Percentiles rank a stretch among this genome's conserved stretches.
These are phyloP conservation scores for Cochlearia excelsa DNA, from an alignment of 345 rosid species.

Conservation along the genomic window DNA sequence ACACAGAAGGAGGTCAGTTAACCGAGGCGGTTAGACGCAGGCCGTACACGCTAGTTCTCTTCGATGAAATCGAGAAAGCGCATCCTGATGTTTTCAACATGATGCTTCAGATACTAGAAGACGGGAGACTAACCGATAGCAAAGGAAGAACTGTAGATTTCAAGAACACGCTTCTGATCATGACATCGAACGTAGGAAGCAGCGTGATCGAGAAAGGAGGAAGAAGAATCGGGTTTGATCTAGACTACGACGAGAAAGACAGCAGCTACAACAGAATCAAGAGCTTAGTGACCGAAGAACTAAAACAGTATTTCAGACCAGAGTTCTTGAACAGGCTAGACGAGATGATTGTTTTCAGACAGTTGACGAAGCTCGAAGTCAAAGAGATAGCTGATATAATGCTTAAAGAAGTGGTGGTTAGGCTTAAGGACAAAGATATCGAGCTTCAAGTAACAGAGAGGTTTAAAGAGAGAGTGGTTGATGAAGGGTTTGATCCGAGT, in stretches of 20 bases:
- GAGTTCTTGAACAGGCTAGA: conserved; percentile 95
- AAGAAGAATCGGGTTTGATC: conserved; percentile 82
- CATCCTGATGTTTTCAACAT: conserved; percentile 98
- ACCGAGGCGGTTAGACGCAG: conserved; percentile 97
- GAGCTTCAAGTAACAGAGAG: conserved; percentile 97
- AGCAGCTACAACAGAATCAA: conserved; percentile 89
- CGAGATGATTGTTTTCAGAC: conserved; percentile 95
- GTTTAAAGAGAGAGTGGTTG: conserved; percentile 83
- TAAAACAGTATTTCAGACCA: conserved; percentile 88
- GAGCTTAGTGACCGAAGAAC: conserved; percentile 88
- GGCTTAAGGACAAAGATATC: conserved; percentile 71
- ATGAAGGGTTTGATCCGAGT: conserved; percentile 94
- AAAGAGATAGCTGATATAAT: conserved; percentile 91
- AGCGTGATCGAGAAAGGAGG: conserved; percentile 95
- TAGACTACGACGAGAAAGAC: conserved; percentile 86
- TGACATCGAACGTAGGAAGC: conserved; percentile 98
- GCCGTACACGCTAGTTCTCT: conserved; percentile 86
- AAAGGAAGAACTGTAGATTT: conserved; percentile 98
- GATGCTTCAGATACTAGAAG: conserved; percentile 99
- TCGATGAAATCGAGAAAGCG: conserved; percentile 97
- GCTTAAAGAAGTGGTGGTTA: conserved; percentile 80
- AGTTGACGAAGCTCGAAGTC: conserved; percentile 85
- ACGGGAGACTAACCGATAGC: conserved; percentile 94
- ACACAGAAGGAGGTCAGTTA: conserved; percentile 95
- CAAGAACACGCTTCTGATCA: conserved; percentile 91